Conservation (phyloP, 2,329 filamentous ascomycete genomes). For the Talaromyces sp. region DNA sequence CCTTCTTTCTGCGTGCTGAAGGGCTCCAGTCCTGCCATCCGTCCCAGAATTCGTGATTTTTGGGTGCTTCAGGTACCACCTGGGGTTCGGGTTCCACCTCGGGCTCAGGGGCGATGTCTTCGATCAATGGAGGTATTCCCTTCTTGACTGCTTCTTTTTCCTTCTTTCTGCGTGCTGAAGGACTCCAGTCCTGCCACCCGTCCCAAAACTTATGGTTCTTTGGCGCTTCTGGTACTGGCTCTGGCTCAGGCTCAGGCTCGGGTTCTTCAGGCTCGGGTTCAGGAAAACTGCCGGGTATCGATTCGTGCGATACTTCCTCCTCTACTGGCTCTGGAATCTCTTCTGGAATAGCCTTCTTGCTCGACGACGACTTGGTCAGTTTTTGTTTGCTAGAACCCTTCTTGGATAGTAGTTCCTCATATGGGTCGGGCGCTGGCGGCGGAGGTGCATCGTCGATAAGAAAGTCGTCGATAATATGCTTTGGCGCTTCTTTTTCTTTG, state of each 20-base stretch:
- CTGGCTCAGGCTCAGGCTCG: slow-evolving; percentile 26
- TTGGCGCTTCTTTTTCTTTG: slow-evolving; percentile 35
- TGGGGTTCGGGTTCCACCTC: slow-evolving; percentile 26
- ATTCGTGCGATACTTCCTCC: slow-evolving; percentile 29
- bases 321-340: slow-evolving; percentile 23
- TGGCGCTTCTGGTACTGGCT: slow-evolving; percentile 20
- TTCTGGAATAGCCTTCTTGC: slow-evolving; percentile 44
- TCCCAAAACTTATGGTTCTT: slow-evolving; percentile 24
- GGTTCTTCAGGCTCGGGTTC: slow-evolving; percentile 42
- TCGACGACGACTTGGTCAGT: slow-evolving; percentile 24
- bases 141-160: slow-evolving; percentile 13
- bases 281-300: slow-evolving; percentile 57
- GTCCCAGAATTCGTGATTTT: slow-evolving; percentile 23
- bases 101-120: slow-evolving; percentile 12
- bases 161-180: slow-evolving; percentile 13
- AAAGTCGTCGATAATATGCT: slow-evolving; percentile 36
- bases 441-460: slow-evolving; percentile 30
- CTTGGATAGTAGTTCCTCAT: slow-evolving; percentile 16
- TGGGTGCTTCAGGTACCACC: slow-evolving; percentile 42
- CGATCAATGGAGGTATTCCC: slow-evolving; percentile 14
- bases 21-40: slow-evolving; percentile 14
- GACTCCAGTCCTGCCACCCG: slow-evolving; percentile 11
- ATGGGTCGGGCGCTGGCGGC: slow-evolving; percentile 32
- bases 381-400: slow-evolving; percentile 26
- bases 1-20: slow-evolving; percentile 12